Evolutionary conservation across 2,329 filamentous ascomycete species (phyloP).

Genomic region (Botrytis fabae): DNA sequence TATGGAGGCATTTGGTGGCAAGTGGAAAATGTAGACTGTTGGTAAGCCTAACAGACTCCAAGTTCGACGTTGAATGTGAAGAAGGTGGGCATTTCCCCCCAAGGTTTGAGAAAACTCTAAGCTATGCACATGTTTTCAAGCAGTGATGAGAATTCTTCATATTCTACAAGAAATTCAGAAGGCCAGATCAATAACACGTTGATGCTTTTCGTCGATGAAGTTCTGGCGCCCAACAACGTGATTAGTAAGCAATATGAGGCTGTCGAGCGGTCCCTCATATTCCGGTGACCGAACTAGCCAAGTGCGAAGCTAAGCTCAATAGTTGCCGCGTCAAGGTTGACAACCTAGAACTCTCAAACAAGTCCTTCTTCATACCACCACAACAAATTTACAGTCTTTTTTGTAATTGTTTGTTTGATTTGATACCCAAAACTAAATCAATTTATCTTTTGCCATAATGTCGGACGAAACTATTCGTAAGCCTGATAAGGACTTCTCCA

Average conservation of each 20-base stretch:
- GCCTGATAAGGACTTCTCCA: conserved; percentile 97
- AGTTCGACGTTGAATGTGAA: not conserved
- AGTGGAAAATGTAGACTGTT: not conserved
- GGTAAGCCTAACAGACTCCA: not conserved
- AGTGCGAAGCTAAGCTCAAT: conserved; percentile 18
- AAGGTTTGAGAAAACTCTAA: not conserved
- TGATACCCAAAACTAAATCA: conserved; percentile 2
- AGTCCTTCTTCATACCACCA: conserved; percentile 10
- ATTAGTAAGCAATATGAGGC: conserved; percentile 11
- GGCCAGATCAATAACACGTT: not conserved
- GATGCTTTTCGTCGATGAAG: not conserved
- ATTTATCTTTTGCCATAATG: conserved; percentile 34
- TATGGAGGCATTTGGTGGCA: not conserved
- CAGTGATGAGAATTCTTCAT: not conserved
- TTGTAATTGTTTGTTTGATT: not conserved
- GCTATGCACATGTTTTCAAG: not conserved
- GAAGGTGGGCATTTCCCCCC: not conserved
- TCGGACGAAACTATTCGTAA: conserved; percentile 42
- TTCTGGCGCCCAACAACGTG: not conserved
- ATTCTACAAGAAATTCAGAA: not conserved
- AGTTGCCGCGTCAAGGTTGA: conserved; percentile 24
- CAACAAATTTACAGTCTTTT: not conserved
- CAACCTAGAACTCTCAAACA: conserved; percentile 22
- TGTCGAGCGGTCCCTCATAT: not conserved
- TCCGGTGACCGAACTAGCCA: not conserved